Conservation (phyloP, 2,329 filamentous ascomycete species). For the Chaetomium strumarium region DNA sequence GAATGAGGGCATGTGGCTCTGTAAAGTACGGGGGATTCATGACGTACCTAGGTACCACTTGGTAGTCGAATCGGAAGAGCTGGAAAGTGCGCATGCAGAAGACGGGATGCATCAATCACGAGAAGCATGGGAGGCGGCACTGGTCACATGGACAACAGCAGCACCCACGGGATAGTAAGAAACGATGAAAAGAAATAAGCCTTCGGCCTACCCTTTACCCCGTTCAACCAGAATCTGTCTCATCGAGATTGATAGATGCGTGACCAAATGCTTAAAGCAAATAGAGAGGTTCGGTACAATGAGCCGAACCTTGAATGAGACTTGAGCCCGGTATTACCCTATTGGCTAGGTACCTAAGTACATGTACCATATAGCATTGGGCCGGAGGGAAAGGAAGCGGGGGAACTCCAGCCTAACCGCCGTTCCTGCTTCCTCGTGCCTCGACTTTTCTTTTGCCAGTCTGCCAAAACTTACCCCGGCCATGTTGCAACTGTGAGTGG, state of each 20-base stretch:
- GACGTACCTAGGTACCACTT: no score
- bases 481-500: neutral
- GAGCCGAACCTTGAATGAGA: conserved; percentile 16
- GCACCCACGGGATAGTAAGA: neutral
- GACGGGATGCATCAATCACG: neutral
- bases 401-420: neutral
- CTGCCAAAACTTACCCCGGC: neutral
- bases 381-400: conserved; percentile 10
- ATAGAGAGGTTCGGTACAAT: conserved; percentile 16
- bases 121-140: neutral
- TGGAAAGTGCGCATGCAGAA: no score
- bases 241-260: conserved; percentile 9
- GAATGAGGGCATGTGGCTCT: no score
- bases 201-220: neutral
- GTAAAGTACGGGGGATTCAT: no score
- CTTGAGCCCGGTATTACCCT: conserved; percentile 21
- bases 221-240: neutral
- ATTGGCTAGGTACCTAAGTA: no score
- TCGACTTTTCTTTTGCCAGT: neutral
- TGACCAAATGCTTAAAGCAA: neutral
- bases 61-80: no score
- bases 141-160: neutral
- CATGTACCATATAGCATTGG: conserved; percentile 13
- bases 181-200: neutral
- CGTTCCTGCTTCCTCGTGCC: neutral